These are phyloP conservation scores for Penicillium silybi DNA, from an alignment of 495 filamentous ascomycete genomes.

Conservation along the genomic window DNA sequence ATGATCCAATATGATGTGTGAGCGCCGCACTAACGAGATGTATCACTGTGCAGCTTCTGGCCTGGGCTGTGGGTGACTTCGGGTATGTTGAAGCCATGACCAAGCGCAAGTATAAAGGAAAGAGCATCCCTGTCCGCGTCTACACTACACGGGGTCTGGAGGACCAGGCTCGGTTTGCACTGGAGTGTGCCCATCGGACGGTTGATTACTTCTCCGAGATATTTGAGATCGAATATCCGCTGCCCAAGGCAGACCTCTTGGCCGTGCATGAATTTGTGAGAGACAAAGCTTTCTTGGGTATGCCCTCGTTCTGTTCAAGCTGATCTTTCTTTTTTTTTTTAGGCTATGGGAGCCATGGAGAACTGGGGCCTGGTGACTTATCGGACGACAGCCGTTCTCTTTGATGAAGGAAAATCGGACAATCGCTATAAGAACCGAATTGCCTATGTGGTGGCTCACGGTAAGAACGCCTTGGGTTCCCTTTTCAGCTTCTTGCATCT, in stretches of 20 bases:
- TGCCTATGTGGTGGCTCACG: slow-evolving; percentile 89
- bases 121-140: slow-evolving; percentile 85
- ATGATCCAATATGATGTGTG: neutral
- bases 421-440: slow-evolving; percentile 83
- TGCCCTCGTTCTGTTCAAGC: neutral
- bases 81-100: slow-evolving; percentile 93
- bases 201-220: slow-evolving; percentile 93
- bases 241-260: slow-evolving; percentile 91
- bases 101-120: slow-evolving; percentile 80
- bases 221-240: slow-evolving; percentile 90
- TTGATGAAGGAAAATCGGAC: slow-evolving; percentile 87
- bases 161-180: slow-evolving; percentile 79
- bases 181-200: slow-evolving; percentile 80
- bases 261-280: slow-evolving; percentile 94
- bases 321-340: neutral
- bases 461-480: slow-evolving; percentile 17
- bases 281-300: slow-evolving; percentile 1
- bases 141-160: slow-evolving; percentile 91
- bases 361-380: slow-evolving; percentile 98
- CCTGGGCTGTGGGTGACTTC: slow-evolving; percentile 96
- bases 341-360: slow-evolving; percentile 70
- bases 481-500: neutral
- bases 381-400: slow-evolving; percentile 86
- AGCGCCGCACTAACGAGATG: slow-evolving; percentile 10
- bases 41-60: slow-evolving; percentile 56